A percentile compares a stretch with the other conserved stretches of the same genome.
These are phyloP conservation scores for Trichosanthes truncata DNA, from an alignment of 306 rosid genomes.

Conservation along the genomic window DNA sequence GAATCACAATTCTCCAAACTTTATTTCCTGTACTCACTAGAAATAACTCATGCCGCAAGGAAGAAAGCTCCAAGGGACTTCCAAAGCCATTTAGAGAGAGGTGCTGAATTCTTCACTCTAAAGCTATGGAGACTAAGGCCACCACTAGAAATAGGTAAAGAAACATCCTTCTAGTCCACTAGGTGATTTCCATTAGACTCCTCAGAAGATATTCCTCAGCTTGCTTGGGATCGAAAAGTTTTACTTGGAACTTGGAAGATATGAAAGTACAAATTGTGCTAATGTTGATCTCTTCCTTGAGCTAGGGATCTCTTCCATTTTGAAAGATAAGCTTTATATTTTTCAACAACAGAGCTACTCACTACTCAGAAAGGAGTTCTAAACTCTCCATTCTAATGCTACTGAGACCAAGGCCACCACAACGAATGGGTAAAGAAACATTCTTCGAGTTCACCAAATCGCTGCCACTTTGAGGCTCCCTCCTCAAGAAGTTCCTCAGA, in stretches of 20 bases:
- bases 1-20: background rate
- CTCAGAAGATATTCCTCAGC: background rate
- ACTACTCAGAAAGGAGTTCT: background rate
- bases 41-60: background rate
- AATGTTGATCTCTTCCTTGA: background rate
- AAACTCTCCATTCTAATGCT: background rate
- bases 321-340: background rate
- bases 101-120: background rate
- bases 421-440: background rate
- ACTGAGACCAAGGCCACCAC: background rate
- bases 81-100: background rate
- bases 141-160: background rate
- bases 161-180: background rate
- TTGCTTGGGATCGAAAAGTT: background rate
- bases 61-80: background rate
- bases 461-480: background rate
- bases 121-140: background rate
- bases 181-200: background rate
- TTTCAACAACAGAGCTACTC: background rate
- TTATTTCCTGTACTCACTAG: background rate
- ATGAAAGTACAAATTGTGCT: background rate
- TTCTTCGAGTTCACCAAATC: background rate
- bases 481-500: background rate
- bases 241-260: background rate
- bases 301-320: background rate